Evolutionary conservation across 495 filamentous ascomycete genomes (phyloP).

Genomic region (Evernia prunastri): DNA sequence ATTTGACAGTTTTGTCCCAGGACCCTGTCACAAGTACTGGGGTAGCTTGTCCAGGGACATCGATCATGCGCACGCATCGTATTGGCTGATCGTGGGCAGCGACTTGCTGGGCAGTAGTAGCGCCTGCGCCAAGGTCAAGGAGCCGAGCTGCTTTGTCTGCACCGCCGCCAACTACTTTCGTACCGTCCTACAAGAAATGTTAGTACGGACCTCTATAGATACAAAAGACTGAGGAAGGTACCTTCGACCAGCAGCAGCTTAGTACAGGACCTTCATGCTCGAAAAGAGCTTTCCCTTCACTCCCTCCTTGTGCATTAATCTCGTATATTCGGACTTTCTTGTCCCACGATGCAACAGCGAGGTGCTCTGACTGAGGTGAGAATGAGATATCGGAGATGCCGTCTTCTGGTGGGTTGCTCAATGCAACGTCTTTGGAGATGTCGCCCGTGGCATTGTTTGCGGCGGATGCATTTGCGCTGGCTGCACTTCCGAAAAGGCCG

Average conservation of each 20-base stretch:
- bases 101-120: constrained; percentile 52
- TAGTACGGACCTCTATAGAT: constrained; percentile 11
- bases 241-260: constrained; percentile 75
- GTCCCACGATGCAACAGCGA: constrained; percentile 88
- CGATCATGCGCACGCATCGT: constrained; percentile 69
- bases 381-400: constrained; percentile 79
- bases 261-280: constrained; percentile 72
- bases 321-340: constrained; percentile 92
- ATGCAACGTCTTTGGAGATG: constrained; percentile 76
- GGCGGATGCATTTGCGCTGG: constrained; percentile 39
- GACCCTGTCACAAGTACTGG: constrained; percentile 80
- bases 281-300: constrained; percentile 70
- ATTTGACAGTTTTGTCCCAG: constrained; percentile 95
- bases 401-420: constrained; percentile 73
- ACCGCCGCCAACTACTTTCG: constrained; percentile 73
- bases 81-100: constrained; percentile 78
- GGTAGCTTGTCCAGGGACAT: constrained; percentile 44
- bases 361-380: constrained; percentile 67
- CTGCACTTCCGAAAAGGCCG: constrained; percentile 57
- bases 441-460: constrained; percentile 76
- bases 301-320: constrained; percentile 62
- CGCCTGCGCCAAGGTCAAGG: constrained; percentile 59
- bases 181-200: constrained; percentile 48
- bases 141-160: constrained; percentile 79
- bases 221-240: constrained; percentile 38